Evolutionary conservation across 768 basidiomycete species (phyloP), one percentile per base, ranked within the genome.

Genomic region (Leccinum sublutescens): DNA sequence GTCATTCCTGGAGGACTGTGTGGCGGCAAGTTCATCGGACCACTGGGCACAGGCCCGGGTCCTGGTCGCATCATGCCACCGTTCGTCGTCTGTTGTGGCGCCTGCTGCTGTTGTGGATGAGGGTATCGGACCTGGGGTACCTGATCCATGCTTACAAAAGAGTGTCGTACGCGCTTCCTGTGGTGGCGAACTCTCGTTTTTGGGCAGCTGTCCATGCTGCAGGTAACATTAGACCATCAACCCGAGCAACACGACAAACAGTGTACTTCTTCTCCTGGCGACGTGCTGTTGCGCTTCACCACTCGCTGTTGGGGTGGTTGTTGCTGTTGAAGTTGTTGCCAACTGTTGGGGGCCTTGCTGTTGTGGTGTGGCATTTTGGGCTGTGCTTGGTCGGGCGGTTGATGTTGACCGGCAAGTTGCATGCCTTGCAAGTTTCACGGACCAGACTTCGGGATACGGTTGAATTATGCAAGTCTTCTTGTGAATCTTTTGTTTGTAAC

Each of bases 261-360:
- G 63, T 61, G 62, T 63, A 29, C 27, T 29, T 85, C 85, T 66
- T 86, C 85, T 71, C 79, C 80, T 5, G 85, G 85, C 5, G 85
- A 85, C 12, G 83, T 86, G 67, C 83, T 86, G 62, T 74, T 84
- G 62, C 85, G 78, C 64, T 86, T 85, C 23, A 72, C 74, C 15
- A 69, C 60, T 21, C 68, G 74, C 5, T 56, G 50, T 17, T 69
- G 64, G 10, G 59, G 60, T 14, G 58, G 64, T 53, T 70, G 75
- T 56, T 70, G 29, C 3, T 31, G 29, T 31, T 31, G 29, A 31
- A 31, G 29, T 31, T 27, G 62, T 21, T 61, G 69, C 17, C 61
- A 63, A 60, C 10, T 55, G 60, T 34, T 67, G 70, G 34, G 70
- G 70, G 73, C 67, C 73, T 36, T 66, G 77, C 2, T 56, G 60